Conservation (phyloP, 1,284 basidiomycete species). For the Malassezia brasiliensis region DNA sequence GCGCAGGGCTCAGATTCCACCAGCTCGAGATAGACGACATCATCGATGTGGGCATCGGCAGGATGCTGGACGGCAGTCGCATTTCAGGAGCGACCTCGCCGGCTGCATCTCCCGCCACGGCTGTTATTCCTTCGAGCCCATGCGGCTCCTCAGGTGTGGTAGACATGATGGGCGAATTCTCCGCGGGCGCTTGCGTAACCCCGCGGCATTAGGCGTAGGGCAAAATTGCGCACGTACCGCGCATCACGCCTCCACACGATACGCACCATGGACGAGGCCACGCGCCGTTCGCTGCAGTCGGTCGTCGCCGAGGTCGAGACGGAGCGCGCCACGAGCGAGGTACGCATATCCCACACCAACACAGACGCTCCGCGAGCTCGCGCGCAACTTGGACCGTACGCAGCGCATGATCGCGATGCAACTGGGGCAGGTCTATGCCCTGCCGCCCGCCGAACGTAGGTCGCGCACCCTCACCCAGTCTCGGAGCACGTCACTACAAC, state of each 20-base stretch:
- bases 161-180: no score
- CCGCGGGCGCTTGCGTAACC: not conserved
- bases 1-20: constrained; percentile 23
- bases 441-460: constrained; percentile 2
- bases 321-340: constrained; percentile 7
- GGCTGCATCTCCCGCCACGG: not conserved
- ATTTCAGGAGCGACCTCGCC: not conserved
- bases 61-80: constrained; percentile 8
- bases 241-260: not conserved
- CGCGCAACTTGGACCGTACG: not conserved
- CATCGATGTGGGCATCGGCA: constrained; percentile 30
- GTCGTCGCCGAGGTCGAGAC: constrained; percentile 10
- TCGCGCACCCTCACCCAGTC: not conserved
- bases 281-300: constrained; percentile 1
- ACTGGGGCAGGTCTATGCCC: constrained; percentile 1
- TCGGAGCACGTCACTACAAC: not conserved
- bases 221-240: not conserved
- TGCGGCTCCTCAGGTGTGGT: no score
- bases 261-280: constrained; percentile 2
- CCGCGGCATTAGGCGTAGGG: not conserved
- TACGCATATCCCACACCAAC: not conserved
- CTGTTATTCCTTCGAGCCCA: not conserved
- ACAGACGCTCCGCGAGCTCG: constrained; percentile 11
- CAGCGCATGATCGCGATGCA: constrained; percentile 14
- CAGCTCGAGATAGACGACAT: constrained; percentile 29